Conservation (phyloP, 2,329 filamentous ascomycete species). For the Myotisia sp. region DNA sequence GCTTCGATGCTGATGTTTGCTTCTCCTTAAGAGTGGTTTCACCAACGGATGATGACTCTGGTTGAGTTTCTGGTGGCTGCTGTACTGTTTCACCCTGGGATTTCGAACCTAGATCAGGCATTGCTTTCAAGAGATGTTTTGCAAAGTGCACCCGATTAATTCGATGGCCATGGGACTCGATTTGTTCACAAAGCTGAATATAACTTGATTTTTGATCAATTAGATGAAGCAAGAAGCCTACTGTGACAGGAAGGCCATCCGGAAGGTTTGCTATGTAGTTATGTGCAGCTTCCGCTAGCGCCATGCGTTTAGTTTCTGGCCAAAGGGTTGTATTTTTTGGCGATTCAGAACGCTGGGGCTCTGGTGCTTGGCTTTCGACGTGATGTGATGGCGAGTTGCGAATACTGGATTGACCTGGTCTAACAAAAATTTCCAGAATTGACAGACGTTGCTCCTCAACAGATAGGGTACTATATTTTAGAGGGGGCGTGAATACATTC, state of each 20-base stretch:
- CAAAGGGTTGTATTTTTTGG: conserved; percentile 30
- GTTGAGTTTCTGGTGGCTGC: not conserved
- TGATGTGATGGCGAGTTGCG: not conserved
- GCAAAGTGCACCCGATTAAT: conserved; percentile 42
- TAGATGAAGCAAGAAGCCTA: conserved; percentile 32
- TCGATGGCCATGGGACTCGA: conserved; percentile 37
- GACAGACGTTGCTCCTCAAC: conserved; percentile 4
- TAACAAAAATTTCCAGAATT: conserved; percentile 1
- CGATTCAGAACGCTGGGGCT: not conserved
- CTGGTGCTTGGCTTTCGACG: not conserved
- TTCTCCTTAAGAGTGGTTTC: not conserved
- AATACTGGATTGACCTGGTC: not conserved
- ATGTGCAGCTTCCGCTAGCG: conserved; percentile 37
- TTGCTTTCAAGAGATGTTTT: conserved; percentile 29
- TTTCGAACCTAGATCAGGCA: conserved; percentile 16
- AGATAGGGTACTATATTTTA: not conserved
- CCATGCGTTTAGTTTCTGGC: conserved; percentile 35
- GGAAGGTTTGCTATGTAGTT: conserved; percentile 31
- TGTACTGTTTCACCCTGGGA: not conserved
- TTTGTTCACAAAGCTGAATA: conserved; percentile 38
- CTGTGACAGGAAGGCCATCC: conserved; percentile 27
- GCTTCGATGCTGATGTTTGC: not conserved
- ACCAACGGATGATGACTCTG: conserved; percentile 1
- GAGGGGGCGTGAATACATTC: no score
- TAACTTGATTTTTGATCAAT: conserved; percentile 43